Conservation (phyloP, 305 asterid genomes). For the Fraxinus angustifolia region DNA sequence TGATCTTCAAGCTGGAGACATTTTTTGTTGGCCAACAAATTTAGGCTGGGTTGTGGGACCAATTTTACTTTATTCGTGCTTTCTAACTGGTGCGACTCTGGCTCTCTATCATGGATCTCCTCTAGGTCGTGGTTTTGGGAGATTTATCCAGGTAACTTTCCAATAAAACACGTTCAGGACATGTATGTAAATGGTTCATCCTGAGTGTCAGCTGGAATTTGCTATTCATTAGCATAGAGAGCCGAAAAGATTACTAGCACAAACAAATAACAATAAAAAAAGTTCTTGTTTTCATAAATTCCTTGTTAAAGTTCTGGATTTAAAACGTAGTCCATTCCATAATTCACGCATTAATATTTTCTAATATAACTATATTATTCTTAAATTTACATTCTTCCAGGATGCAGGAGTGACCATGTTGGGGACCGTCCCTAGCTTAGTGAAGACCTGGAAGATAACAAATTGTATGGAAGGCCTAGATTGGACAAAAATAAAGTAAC, state of each 20-base stretch:
- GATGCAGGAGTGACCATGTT: constrained; percentile 77
- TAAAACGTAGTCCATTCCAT: not conserved
- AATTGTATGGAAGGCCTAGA: constrained; percentile 74
- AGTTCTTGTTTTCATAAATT: not conserved
- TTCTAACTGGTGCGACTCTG: constrained; percentile 73
- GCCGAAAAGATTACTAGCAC: not conserved
- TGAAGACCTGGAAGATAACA: constrained; percentile 86
- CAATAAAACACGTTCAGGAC: not conserved
- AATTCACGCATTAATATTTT: not conserved
- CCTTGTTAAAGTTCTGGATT: not conserved
- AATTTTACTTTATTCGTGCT: constrained; percentile 66
- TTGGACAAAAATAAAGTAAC: constrained; percentile 83
- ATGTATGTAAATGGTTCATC: constrained; percentile 1
- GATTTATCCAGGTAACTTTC: constrained; percentile 67
- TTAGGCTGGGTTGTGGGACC: constrained; percentile 99
- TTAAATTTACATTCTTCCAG: constrained; percentile 32
- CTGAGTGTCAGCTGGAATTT: not conserved
- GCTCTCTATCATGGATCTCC: constrained; percentile 98
- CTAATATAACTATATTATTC: constrained; percentile 3
- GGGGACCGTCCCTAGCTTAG: constrained; percentile 97
- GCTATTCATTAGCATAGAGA: not conserved
- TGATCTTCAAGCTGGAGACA: constrained; percentile 59
- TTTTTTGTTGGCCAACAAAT: constrained; percentile 88
- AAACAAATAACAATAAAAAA: not conserved
- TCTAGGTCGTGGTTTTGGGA: constrained; percentile 73